Evolutionary conservation across 495 filamentous ascomycete genomes (phyloP), one percentile per base, ranked within the genome.

Genomic region (Clavariopsis aquatica): DNA sequence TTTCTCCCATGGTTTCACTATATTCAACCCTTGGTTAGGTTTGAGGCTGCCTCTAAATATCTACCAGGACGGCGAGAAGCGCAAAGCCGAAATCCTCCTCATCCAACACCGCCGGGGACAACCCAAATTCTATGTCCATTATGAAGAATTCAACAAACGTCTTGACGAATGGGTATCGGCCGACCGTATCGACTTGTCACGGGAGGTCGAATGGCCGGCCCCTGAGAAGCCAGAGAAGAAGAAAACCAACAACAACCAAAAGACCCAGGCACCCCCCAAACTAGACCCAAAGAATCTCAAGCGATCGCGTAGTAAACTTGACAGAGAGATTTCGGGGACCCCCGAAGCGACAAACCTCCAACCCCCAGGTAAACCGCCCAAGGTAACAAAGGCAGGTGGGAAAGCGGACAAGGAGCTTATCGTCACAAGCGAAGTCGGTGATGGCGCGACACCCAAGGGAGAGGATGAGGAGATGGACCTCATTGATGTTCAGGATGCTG

Each of bases 111-210:
- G 89, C 8, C 93, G 94, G 69, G 91, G 89, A 66, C 85, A 89
- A 24, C 62, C 56, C 12, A 57, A 28, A 20, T 68, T 29, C 56
- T 86, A 83, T 73, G 93, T 96, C 69, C 96, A 98, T 75, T 98
- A 98, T 76, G 91, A 96, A 62, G 95, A 97, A 67, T 98, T 96
- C 85, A 98, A 98, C 79, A 98, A 98, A 73, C 94, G 94, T 79
- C 83, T 98, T 19, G 94, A 98, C 76, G 93, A 98, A 83, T 98
- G 95, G 95, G 84, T 98, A 45, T 80, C 87, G 0, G 84, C 88
- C 34, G 79, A 84, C 43, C 84, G 93, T 12, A 89, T 98, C 66
- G 91, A 98, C 72, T 87, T 98, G 51, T 75, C 83, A 6, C 80
- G 85, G 26, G 88, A 90, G 71, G 88, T 91, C 49, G 88, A 91